These are phyloP conservation scores for Seiridium unicorne DNA, from an alignment of 2,329 filamentous ascomycete species.

Conservation along the genomic window DNA sequence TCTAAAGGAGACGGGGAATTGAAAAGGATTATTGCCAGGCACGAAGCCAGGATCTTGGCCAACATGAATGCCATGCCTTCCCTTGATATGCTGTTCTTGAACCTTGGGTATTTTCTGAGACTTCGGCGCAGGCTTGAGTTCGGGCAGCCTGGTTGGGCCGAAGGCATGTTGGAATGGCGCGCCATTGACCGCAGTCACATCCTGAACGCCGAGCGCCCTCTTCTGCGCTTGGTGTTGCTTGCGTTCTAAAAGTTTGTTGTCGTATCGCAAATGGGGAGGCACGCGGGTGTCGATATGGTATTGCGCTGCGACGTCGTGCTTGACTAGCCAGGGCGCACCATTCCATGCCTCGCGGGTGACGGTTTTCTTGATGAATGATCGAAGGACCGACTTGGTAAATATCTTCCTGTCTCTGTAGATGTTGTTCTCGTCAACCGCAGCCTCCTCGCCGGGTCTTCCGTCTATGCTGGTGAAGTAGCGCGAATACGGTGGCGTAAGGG, in stretches of 20 bases:
- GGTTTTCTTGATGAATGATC: constrained; percentile 92
- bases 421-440: constrained; percentile 76
- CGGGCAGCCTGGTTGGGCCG: constrained; percentile 61
- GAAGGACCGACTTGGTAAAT: constrained; percentile 91
- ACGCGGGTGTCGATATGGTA: constrained; percentile 88
- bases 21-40: constrained; percentile 44
- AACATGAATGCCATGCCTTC: constrained; percentile 33
- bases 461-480: constrained; percentile 79
- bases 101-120: constrained; percentile 60
- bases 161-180: constrained; percentile 26
- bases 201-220: constrained; percentile 47
- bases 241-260: constrained; percentile 74
- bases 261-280: constrained; percentile 77
- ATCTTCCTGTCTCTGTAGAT: constrained; percentile 84
- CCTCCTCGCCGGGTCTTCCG: constrained; percentile 67
- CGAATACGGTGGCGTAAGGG: constrained; percentile 67
- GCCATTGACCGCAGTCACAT: constrained; percentile 34
- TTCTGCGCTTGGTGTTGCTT: constrained; percentile 69
- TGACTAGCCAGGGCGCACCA: constrained; percentile 95
- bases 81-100: constrained; percentile 38
- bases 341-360: constrained; percentile 91
- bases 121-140: constrained; percentile 73
- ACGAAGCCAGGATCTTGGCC: constrained; percentile 36
- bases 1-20: constrained; percentile 42
- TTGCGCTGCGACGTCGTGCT: constrained; percentile 75